Evolutionary conservation across 1,284 basidiomycete genomes (phyloP), one percentile per base, ranked within the genome.

Genomic region (Papiliotrema terrestris): DNA sequence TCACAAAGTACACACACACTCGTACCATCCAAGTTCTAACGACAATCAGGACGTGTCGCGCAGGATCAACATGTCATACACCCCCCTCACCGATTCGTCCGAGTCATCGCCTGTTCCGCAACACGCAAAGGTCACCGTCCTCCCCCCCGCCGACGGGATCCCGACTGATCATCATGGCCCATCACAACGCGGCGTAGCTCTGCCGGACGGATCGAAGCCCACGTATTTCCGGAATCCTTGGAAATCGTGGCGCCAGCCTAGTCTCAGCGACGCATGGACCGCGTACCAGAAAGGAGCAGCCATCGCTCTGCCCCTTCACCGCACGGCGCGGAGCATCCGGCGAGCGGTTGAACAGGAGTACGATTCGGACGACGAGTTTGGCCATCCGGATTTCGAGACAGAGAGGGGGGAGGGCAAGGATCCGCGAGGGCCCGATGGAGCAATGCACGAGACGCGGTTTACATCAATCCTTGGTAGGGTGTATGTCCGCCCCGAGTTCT

Each of bases 201-300:
- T 44, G 8, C 41, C 50, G 37, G 25, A 50, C 39, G 26, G 29
- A 22, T 47, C 46, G n/a, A 62, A 61, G 20, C 66, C 71, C 6
- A 56, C 53, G 13, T 69, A 67, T 52, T 77, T 75, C 56, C 58
- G 65, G 52, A 77, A 77, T 56, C 75, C 75, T 0, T 77, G 75
- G 75, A 69, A 68, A 41, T 74, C 72, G 8, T 77, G 72, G 57
- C 65, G 72, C 13, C 55, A 66, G 2, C 65, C 72, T 2, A 63
- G 66, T 0, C 50, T 71, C 23, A 52, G 42, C 6, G 75, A 77
- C 49, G 66, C 69, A 3, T 75, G 64, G 55, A 49, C 60, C 11
- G 66, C 74, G 0, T 75, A 72, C 55, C 62, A 69, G 48, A 63
- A 67, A 41, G 75, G 75, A 1, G 74, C 75, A 17, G 67, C 68